phyloP scores from a whole-genome alignment of 352 stramenopile genomes.

The Phytopythium oedochilum region DNA sequence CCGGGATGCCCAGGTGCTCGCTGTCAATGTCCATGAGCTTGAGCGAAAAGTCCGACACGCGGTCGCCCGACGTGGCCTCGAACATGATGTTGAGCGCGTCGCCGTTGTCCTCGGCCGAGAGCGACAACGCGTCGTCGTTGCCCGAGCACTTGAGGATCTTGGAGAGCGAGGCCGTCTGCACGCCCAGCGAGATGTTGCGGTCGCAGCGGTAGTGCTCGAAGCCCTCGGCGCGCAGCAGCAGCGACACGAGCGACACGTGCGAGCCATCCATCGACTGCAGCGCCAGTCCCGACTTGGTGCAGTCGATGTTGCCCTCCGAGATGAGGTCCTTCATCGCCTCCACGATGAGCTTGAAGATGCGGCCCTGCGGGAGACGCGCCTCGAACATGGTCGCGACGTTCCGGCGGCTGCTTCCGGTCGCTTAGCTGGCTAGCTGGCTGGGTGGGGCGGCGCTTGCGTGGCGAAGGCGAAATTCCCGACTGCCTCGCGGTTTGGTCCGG shows the following conservation, averaged over 20 bases:
- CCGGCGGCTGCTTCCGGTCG: not conserved
- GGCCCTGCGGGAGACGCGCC: conserved; percentile 94
- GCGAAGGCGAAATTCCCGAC: conserved; percentile 33
- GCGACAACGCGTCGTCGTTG: conserved; percentile 97
- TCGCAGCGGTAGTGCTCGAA: conserved; percentile 99
- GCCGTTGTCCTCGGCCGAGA: conserved; percentile 97
- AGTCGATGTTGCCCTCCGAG: conserved; percentile 97
- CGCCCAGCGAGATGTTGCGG: conserved; percentile 94
- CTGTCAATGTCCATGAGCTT: conserved; percentile 99
- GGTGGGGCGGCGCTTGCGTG: not conserved
- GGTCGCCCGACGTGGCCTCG: conserved; percentile 91
- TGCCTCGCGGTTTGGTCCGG: conserved; percentile 12
- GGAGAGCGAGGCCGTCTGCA: conserved; percentile 96
- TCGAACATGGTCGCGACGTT: conserved; percentile 95
- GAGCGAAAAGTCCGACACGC: conserved; percentile 96
- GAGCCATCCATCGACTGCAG: conserved; percentile 99
- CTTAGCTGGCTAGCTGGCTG: not conserved
- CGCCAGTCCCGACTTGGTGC: conserved; percentile 89
- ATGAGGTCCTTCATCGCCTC: conserved; percentile 99
- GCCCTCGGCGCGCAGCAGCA: conserved; percentile 90
- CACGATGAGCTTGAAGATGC: conserved; percentile 98
- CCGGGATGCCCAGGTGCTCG: conserved; percentile 98
- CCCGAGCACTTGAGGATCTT: conserved; percentile 99
- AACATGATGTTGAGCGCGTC: conserved; percentile 98
- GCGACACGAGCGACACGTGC: conserved; percentile 97